Evolutionary conservation across 768 basidiomycete species (phyloP), one percentile per base, ranked within the genome.

Genomic region (Coprinellus aureogranulatus): DNA sequence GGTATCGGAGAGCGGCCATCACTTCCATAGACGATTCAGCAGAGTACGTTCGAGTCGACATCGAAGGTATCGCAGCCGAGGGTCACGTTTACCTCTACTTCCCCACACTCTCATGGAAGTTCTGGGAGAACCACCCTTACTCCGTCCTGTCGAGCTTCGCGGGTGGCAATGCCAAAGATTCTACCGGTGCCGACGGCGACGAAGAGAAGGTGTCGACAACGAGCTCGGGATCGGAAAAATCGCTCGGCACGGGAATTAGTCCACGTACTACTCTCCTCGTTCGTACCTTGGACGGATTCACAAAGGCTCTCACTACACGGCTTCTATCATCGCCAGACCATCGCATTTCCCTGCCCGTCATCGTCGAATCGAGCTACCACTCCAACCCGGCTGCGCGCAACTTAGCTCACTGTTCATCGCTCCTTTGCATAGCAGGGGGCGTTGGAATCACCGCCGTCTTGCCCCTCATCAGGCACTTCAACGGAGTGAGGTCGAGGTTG

Each of bases 91-190:
- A 59, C n/a, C 47, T 55, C 22, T 59, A 48, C 47, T 59, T 59
- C 58, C 58, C 58, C 0, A 59, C 58, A 0, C 47, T 59, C 1
- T 41, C 25, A 3, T 59, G 58, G 58, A 42, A 53, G 25, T 9
- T 59, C 47, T 59, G 58, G 58, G 58, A 59, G 53, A 59, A 55
- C 53, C 58, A 59, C 18, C 58, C 58, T 1, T 55, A 40, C 39
- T 59, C 58, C 6, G 47, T 59, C 34, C 14, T 34, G 34, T 59
- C 58, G 27, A 49, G 30, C 23, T 54, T 54, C 58, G 44, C 53
- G 0, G 39, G 27, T 8, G 23, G 40, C 8, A 26, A 46, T 18
- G 8, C 34, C 34, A 1, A 2, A 25, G 25, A 46, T 18, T 18
- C 45, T 5, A 23, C 4, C 25, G 22, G 5, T 26, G 25, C 20